These are phyloP conservation scores for Metarhizium album DNA, from an alignment of 2,329 filamentous ascomycete species.

Conservation along the genomic window DNA sequence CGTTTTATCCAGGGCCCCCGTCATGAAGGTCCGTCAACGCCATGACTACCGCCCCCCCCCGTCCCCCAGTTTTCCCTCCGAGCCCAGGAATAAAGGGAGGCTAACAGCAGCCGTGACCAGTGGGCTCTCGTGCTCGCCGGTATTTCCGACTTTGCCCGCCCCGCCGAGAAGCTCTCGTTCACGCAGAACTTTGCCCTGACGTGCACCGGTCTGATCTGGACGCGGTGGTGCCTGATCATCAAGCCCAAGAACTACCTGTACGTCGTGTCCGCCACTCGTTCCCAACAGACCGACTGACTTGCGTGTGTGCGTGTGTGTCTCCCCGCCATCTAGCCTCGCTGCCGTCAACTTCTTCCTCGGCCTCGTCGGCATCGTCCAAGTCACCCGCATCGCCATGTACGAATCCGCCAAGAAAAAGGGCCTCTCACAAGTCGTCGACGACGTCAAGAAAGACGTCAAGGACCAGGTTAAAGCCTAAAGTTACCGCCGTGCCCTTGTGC, in stretches of 20 bases:
- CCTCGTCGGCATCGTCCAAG: conserved; percentile 73
- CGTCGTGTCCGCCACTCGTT: conserved; percentile 23
- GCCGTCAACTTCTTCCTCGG: conserved; percentile 98
- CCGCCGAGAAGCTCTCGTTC: conserved; percentile 83
- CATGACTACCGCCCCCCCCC: neutral
- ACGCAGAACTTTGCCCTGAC: conserved; percentile 88
- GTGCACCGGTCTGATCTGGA: conserved; percentile 92
- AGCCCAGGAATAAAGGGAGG: conserved; percentile 3
- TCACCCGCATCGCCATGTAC: conserved; percentile 62
- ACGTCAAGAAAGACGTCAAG: conserved; percentile 31
- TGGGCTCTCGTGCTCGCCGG: conserved; percentile 91
- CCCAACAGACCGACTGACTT: neutral
- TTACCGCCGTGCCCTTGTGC: neutral
- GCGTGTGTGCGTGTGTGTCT: too few species aligned
- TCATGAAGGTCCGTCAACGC: conserved; percentile 57
- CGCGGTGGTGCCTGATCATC: conserved; percentile 96
- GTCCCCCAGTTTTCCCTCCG: too few species aligned
- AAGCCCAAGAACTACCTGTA: conserved; percentile 85
- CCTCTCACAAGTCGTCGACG: conserved; percentile 23
- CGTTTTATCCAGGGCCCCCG: conserved; percentile 57
- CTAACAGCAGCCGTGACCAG: conserved; percentile 28
- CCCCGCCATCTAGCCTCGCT: conserved; percentile 71
- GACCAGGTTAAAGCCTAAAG: conserved; percentile 18
- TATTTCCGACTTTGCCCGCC: conserved; percentile 81
- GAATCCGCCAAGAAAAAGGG: conserved; percentile 48